These are phyloP conservation scores for Alternaria brassicicola DNA, from an alignment of 2,329 filamentous ascomycete genomes.

Conservation along the genomic window DNA sequence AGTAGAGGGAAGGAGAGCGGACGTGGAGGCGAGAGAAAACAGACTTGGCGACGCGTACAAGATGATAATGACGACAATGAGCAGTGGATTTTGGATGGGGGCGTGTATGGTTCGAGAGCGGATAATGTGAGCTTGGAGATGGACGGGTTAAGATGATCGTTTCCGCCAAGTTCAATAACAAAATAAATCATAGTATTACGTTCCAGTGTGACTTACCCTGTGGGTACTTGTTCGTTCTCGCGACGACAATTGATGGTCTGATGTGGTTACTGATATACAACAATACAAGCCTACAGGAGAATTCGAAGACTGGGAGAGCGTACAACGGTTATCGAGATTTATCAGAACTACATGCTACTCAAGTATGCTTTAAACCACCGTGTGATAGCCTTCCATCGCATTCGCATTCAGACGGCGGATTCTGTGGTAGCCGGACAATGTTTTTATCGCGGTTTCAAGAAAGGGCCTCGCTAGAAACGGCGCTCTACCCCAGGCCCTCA, in stretches of 20 bases:
- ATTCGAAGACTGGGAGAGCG: no score
- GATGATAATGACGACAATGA: constrained; percentile 62
- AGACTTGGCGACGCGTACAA: constrained; percentile 58
- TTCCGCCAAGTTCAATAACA: not conserved
- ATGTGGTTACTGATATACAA: no score
- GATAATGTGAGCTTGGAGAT: constrained; percentile 26
- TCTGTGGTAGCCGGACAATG: not conserved
- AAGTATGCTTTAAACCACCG: not conserved
- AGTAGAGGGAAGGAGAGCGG: constrained; percentile 58
- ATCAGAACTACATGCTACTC: not conserved
- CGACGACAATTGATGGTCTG: no score
- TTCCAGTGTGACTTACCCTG: no score
- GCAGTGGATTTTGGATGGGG: constrained; percentile 60
- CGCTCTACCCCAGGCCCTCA: not conserved
- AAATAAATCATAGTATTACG: no score
- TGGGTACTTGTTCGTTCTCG: no score
- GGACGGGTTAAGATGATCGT: constrained; percentile 14
- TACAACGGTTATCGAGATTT: no score
- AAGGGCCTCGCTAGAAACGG: not conserved
- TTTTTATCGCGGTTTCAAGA: not conserved
- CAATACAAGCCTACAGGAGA: no score
- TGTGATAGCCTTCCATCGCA: not conserved
- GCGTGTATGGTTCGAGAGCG: constrained; percentile 50
- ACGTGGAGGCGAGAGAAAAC: constrained; percentile 46
- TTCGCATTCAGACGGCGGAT: not conserved